Evolutionary conservation across 495 filamentous ascomycete genomes (phyloP).

Genomic region (Hypoxylon fragiforme): DNA sequence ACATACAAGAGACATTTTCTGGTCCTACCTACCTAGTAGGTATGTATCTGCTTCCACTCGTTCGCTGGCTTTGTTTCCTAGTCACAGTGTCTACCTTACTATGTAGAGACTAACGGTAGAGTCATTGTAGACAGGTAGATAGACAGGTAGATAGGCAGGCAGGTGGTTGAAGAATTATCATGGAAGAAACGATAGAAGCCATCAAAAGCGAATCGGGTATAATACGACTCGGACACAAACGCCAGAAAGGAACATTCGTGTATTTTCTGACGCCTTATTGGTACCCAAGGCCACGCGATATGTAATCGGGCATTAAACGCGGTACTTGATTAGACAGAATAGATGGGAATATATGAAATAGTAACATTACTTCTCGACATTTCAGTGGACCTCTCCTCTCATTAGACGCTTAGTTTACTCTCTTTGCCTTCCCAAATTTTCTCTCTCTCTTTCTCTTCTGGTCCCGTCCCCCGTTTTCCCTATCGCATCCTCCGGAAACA

Average conservation of each 20-base stretch:
- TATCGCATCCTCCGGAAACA: conserved; percentile 9
- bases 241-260: conserved; percentile 2
- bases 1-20: too few species aligned
- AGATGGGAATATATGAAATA: conserved; percentile 9
- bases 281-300: conserved; percentile 32
- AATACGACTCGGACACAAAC: conserved; percentile 17
- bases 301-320: conserved; percentile 32
- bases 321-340: conserved; percentile 22
- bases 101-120: too few species aligned
- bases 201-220: conserved; percentile 13
- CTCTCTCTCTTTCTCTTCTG: not conserved
- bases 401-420: conserved; percentile 2
- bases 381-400: conserved; percentile 20
- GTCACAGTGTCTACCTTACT: not conserved
- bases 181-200: conserved; percentile 7
- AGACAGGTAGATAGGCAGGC: not conserved
- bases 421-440: conserved; percentile 14
- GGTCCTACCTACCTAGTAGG: conserved; percentile 2
- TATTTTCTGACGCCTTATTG: conserved; percentile 26
- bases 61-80: too few species aligned
- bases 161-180: conserved; percentile 2
- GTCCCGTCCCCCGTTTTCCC: conserved; percentile 1
- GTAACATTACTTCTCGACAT: not conserved
- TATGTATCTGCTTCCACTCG: not conserved
- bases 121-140: not conserved